Conservation (phyloP, 2,329 filamentous ascomycete species). For the Ceratocystis colombiana region DNA sequence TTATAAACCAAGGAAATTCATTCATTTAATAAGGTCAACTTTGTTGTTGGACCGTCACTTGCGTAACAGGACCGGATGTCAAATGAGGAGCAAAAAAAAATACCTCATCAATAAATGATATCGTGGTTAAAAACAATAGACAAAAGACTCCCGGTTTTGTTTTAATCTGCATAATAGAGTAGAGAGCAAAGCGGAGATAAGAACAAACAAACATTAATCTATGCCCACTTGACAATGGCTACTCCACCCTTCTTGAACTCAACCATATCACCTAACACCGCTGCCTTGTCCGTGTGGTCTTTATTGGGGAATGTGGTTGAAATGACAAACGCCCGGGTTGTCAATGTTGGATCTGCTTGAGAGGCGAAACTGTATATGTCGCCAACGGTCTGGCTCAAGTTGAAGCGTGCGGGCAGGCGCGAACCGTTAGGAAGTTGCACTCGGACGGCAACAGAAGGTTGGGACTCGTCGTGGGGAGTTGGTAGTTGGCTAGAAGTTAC, state of each 20-base stretch:
- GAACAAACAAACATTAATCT: neutral
- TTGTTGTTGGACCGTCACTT: neutral
- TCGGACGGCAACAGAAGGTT: constrained; percentile 59
- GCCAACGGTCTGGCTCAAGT: constrained; percentile 64
- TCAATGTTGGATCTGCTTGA: constrained; percentile 46
- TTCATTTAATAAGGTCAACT: neutral
- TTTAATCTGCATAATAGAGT: no score
- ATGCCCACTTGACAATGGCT: constrained; percentile 51
- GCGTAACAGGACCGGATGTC: neutral
- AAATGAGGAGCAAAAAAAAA: no score
- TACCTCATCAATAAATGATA: no score
- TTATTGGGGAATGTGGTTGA: constrained; percentile 78
- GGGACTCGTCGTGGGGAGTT: constrained; percentile 49
- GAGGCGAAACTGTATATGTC: constrained; percentile 68
- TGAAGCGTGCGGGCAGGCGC: constrained; percentile 69
- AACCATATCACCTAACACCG: constrained; percentile 48
- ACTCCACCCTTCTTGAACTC: constrained; percentile 59
- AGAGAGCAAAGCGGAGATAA: no score
- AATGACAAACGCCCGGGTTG: constrained; percentile 56
- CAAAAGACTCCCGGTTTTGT: no score
- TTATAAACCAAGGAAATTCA: neutral
- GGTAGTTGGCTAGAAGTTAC: constrained; percentile 26
- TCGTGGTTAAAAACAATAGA: no score
- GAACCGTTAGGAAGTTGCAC: constrained; percentile 71
- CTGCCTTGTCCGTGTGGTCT: constrained; percentile 58